Conservation (phyloP, 2,329 filamentous ascomycete genomes). For the Lachnellula arida region DNA sequence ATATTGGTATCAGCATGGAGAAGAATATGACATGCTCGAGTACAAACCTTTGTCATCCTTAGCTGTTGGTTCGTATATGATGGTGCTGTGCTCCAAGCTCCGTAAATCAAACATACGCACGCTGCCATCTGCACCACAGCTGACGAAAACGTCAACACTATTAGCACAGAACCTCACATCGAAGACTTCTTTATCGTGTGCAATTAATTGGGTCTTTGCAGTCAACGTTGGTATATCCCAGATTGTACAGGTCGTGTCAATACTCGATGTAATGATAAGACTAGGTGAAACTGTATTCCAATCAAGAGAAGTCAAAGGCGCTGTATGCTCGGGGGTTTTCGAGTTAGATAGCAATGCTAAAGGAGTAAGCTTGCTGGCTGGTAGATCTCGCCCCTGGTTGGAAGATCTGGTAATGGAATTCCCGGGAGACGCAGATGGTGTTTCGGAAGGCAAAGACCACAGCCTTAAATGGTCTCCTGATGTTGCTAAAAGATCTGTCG, state of each 20-base stretch:
- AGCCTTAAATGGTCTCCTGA: constrained; percentile 90
- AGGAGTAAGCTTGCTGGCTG: constrained; percentile 78
- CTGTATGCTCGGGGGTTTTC: constrained; percentile 96
- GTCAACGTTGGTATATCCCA: constrained; percentile 99
- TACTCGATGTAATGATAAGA: constrained; percentile 96
- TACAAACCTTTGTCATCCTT: constrained; percentile 69
- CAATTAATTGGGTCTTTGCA: constrained; percentile 96
- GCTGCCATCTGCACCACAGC: constrained; percentile 94
- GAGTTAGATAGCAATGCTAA: constrained; percentile 92
- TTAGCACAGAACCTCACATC: constrained; percentile 98
- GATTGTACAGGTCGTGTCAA: constrained; percentile 98
- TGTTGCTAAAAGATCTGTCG: constrained; percentile 89
- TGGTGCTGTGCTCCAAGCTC: constrained; percentile 95
- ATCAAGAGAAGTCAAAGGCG: constrained; percentile 90
- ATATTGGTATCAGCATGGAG: constrained; percentile 11
- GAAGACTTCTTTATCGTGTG: constrained; percentile 98
- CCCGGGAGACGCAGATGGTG: constrained; percentile 47
- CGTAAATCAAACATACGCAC: constrained; percentile 98
- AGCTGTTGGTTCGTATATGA: constrained; percentile 95
- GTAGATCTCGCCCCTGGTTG: constrained; percentile 52
- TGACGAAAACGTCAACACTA: constrained; percentile 97
- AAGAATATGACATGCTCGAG: not conserved
- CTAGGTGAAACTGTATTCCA: constrained; percentile 98
- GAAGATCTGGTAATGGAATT: constrained; percentile 66
- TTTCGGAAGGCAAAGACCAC: constrained; percentile 80